Evolutionary conservation across 2,329 filamentous ascomycete species (phyloP), one percentile per base, ranked within the genome.

Genomic region (Thielaviopsis cerberus): DNA sequence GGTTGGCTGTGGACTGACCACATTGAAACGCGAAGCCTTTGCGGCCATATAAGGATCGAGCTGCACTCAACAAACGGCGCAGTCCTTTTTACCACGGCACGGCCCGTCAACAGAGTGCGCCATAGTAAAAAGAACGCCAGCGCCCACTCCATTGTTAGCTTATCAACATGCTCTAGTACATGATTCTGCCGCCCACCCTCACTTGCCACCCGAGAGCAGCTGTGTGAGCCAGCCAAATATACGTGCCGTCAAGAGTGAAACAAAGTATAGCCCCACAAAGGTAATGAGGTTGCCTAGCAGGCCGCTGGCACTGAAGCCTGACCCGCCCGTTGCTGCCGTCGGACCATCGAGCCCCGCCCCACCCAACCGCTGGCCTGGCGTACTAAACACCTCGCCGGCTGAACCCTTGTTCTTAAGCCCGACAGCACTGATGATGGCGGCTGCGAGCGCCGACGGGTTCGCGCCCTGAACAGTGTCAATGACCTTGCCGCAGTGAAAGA

Each of bases 401-500:
- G 72, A 67, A 71, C 72, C 72, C 17, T 70, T 66, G 34, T 68
- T 69, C 10, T 70, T 69, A 20, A 83, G 71, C 67, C 79, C 79
- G 55, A 81, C 73, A 3, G 79, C 80, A 67, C 85, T 85, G 65
- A 84, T 82, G 63, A 96, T 83, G 24, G 86, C 87, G 58, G 81
- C 77, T 37, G 82, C 85, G 51, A 98, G 80, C 55, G 81, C 83
- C 11, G 82, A 76, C 1, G 83, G 79, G 72, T 95, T 86, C 34
- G 90, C 89, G 64, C 92, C 92, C 66, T 80, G 78, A 67, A 95
- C 82, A 30, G 85, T 89, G 63, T 87, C 79, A 67, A 86, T 77
- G 65, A 84, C 80, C 63, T 78, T 75, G 65, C 84, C 83, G 67
- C 80, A 81, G 72, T 87, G 85, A 76, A 88, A 90, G 70, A 97